Conservation (phyloP, 371 early-diverging fungal species). For the Mycotypha africana region DNA sequence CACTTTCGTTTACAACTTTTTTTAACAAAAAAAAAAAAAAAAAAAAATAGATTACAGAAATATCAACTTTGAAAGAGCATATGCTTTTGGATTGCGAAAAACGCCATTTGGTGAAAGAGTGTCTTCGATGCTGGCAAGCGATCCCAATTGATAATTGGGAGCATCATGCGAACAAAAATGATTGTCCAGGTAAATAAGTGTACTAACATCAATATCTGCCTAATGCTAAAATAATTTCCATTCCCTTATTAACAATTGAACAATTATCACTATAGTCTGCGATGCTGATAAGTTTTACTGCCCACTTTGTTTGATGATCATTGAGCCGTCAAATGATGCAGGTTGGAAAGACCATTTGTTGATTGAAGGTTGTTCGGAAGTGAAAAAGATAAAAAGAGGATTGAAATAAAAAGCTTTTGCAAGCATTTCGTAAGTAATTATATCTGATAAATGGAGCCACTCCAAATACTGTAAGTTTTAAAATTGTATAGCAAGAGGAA, state of each 20-base stretch:
- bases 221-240: neutral
- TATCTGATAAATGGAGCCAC: too few relatives aligned
- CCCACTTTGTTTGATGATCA: slow-evolving; percentile 60
- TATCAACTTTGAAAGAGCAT: slow-evolving; percentile 64
- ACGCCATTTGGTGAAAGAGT: slow-evolving; percentile 54
- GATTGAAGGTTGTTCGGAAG: slow-evolving; percentile 47
- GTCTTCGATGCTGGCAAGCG: slow-evolving; percentile 59
- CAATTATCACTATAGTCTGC: slow-evolving; percentile 8
- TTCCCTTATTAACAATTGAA: too few relatives aligned
- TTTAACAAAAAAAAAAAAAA: too few relatives aligned
- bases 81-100: slow-evolving; percentile 64
- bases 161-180: slow-evolving; percentile 45
- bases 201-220: too few relatives aligned
- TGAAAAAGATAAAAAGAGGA: too few relatives aligned
- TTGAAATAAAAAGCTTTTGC: too few relatives aligned
- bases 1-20: too few relatives aligned
- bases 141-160: slow-evolving; percentile 57
- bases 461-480: too few relatives aligned
- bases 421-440: too few relatives aligned
- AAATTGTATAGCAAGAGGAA: too few relatives aligned
- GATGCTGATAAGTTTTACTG: slow-evolving; percentile 47
- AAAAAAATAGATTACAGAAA: slow-evolving; percentile 74
- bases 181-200: slow-evolving; percentile 34
- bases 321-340: slow-evolving; percentile 50
- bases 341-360: slow-evolving; percentile 67